These are phyloP conservation scores for Waltiozyma sp. DNA, from an alignment of 1,139 yeast genomes.

Conservation along the genomic window DNA sequence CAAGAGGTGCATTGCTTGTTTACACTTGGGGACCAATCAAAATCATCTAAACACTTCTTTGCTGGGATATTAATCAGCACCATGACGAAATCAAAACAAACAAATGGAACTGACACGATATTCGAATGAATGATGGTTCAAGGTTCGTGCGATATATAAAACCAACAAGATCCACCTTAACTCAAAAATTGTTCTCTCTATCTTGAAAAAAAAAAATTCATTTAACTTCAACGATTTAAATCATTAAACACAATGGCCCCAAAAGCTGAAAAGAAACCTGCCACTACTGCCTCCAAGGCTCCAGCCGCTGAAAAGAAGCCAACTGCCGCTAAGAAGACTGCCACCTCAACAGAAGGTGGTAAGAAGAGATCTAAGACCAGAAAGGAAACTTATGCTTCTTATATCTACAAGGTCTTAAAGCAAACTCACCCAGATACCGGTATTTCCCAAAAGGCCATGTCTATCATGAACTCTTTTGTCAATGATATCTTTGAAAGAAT, in stretches of 20 bases:
- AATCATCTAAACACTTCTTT: too few relatives aligned
- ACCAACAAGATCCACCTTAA: neutral
- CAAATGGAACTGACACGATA: neutral
- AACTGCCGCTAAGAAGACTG: conserved; percentile 75
- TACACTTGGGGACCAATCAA: too few relatives aligned
- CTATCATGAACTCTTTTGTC: conserved; percentile 97
- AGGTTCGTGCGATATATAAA: neutral
- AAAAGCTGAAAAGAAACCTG: conserved; percentile 97
- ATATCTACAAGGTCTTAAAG: conserved; percentile 96
- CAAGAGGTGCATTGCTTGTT: too few relatives aligned
- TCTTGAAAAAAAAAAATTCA: too few relatives aligned
- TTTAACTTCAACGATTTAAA: too few relatives aligned
- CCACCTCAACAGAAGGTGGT: conserved; percentile 57
- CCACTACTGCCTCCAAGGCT: conserved; percentile 64
- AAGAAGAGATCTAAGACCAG: conserved; percentile 97
- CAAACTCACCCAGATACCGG: conserved; percentile 99
- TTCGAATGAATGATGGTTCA: too few relatives aligned
- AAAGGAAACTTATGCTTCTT: conserved; percentile 98
- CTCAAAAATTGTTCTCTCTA: neutral
- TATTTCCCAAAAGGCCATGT: conserved; percentile 99
- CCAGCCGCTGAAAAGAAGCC: conserved; percentile 95
- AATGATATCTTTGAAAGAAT: conserved; percentile 94
- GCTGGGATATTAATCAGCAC: neutral
- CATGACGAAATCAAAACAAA: neutral
- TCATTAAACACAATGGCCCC: conserved; percentile 70